phyloP scores from a whole-genome alignment of 805 yeast species.

The Barnettozyma populi region DNA sequence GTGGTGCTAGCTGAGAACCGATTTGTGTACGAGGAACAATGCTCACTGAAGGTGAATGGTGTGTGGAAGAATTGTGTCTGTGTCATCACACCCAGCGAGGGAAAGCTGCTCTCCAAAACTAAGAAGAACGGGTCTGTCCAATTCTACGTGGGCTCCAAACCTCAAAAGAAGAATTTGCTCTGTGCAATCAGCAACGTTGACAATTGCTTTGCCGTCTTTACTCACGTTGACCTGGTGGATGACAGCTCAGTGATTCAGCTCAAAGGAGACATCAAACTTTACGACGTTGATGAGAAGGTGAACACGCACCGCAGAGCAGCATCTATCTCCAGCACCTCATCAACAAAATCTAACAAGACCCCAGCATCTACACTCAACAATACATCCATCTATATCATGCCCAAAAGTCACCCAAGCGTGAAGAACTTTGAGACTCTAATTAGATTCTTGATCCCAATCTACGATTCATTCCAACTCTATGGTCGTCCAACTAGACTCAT shows the following conservation, averaged over 20 bases:
- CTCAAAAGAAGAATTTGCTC: conserved; percentile 45
- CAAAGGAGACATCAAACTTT: conserved; percentile 47
- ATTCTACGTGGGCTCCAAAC: conserved; percentile 43
- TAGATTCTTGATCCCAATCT: conserved; percentile 59
- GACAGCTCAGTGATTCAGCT: conserved; percentile 50
- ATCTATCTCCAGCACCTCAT: conserved; percentile 2
- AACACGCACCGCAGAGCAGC: not conserved
- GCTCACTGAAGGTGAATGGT: conserved; percentile 50
- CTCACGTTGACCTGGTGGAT: conserved; percentile 52
- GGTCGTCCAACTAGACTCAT: conserved; percentile 72
- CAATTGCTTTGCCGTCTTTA: conserved; percentile 51
- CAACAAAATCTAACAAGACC: conserved; percentile 8
- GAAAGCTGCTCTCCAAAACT: conserved; percentile 1
- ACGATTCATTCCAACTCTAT: conserved; percentile 65
- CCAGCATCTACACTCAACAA: conserved; percentile 3
- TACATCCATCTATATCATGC: conserved; percentile 48
- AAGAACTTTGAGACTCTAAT: conserved; percentile 68
- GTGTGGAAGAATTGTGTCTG: conserved; percentile 55
- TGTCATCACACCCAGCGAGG: conserved; percentile 42
- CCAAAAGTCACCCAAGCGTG: conserved; percentile 68
- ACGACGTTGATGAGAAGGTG: conserved; percentile 11
- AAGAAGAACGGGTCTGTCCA: conserved; percentile 41
- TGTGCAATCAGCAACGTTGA: conserved; percentile 41
- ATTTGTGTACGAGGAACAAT: conserved; percentile 52
- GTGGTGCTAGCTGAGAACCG: conserved; percentile 47